Evolutionary conservation across 2,329 filamentous ascomycete genomes (phyloP).

Genomic region (Aspergillus sp.): DNA sequence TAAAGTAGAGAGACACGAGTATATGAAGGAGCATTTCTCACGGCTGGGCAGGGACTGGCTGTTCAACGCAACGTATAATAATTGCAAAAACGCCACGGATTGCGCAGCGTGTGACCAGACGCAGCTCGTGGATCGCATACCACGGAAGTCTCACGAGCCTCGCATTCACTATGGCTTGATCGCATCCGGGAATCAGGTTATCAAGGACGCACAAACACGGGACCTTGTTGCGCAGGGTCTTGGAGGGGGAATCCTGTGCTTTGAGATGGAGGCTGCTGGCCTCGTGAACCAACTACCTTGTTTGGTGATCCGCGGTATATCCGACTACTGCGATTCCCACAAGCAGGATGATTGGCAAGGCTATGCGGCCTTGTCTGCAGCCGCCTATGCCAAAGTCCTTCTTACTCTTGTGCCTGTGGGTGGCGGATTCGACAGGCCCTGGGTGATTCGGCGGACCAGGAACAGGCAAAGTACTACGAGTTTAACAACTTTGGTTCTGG

Average conservation of each 20-base stretch:
- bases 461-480: too few relatives aligned
- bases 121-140: background rate
- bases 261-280: too few relatives aligned
- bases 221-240: background rate
- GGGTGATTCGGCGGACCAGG: too few relatives aligned
- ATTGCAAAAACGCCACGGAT: background rate
- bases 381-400: constrained; percentile 4
- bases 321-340: constrained; percentile 11
- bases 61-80: background rate
- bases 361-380: background rate
- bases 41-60: background rate
- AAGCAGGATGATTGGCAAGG: background rate
- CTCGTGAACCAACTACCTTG: background rate
- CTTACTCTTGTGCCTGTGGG: background rate
- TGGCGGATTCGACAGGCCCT: too few relatives aligned
- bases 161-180: too few relatives aligned
- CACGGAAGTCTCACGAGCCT: too few relatives aligned
- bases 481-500: too few relatives aligned
- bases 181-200: constrained; percentile 8
- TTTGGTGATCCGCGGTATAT: constrained; percentile 11
- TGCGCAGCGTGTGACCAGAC: background rate
- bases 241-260: background rate
- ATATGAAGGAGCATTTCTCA: background rate
- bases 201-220: background rate
- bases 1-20: background rate